phyloP scores from a whole-genome alignment of 495 filamentous ascomycete species.

The Beverwykella pulmonaria region DNA sequence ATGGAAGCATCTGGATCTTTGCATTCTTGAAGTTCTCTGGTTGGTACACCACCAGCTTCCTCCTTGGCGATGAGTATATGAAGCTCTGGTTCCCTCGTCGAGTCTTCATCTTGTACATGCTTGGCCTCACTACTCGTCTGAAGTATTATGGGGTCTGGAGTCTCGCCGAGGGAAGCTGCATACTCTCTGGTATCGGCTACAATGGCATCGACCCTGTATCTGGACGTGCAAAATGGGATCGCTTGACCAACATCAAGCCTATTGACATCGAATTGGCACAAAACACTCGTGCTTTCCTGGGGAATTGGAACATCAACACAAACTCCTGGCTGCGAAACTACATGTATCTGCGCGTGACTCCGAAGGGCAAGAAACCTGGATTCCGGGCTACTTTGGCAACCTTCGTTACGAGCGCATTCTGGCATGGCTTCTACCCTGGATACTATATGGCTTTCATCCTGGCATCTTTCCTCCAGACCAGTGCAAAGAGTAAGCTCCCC shows the following conservation, averaged over 20 bases:
- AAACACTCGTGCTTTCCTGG: slow-evolving; percentile 85
- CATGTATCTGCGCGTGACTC: slow-evolving; percentile 92
- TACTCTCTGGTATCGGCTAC: slow-evolving; percentile 90
- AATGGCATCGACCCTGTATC: slow-evolving; percentile 85
- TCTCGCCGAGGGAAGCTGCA: slow-evolving; percentile 91
- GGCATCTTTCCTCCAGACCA: slow-evolving; percentile 86
- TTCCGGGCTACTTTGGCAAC: slow-evolving; percentile 94
- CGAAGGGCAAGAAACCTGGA: slow-evolving; percentile 92
- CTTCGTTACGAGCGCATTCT: slow-evolving; percentile 90
- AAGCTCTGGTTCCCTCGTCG: slow-evolving; percentile 69
- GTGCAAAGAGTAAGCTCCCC: slow-evolving; percentile 78
- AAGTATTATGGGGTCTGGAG: slow-evolving; percentile 98
- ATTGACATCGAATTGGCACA: slow-evolving; percentile 83
- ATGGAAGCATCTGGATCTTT: slow-evolving; percentile 77
- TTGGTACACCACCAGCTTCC: slow-evolving; percentile 62
- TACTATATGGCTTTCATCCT: slow-evolving; percentile 92
- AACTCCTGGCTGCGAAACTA: slow-evolving; percentile 97
- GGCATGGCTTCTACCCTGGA: slow-evolving; percentile 97
- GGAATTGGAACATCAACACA: slow-evolving; percentile 97
- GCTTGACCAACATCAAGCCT: slow-evolving; percentile 83
- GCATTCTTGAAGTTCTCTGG: slow-evolving; percentile 72
- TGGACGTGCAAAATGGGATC: slow-evolving; percentile 83
- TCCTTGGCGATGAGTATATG: slow-evolving; percentile 65
- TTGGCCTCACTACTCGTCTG: slow-evolving; percentile 74
- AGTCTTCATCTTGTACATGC: slow-evolving; percentile 76